Evolutionary conservation across 805 yeast species (phyloP).

Genomic region (Ogataea henricii): DNA sequence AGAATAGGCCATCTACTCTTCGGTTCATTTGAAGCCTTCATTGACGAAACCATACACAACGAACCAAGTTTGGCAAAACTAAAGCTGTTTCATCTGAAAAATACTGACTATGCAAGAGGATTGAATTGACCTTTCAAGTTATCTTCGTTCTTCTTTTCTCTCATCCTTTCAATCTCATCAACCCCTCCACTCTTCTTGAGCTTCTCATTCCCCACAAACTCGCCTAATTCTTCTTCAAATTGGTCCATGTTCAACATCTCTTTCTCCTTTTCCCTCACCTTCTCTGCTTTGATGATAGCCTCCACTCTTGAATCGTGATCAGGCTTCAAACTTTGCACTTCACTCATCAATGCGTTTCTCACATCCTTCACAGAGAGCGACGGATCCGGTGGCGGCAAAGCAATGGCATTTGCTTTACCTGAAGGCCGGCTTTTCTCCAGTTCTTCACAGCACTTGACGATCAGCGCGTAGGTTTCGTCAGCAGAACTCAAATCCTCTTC

Average conservation of each 20-base stretch:
- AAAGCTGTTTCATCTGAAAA: neutral
- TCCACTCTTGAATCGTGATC: slow-evolving; percentile 83
- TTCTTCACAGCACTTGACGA: slow-evolving; percentile 79
- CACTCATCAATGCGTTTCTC: slow-evolving; percentile 76
- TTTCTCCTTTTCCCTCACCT: slow-evolving; percentile 69
- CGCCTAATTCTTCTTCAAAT: slow-evolving; percentile 83
- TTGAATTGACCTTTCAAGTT: slow-evolving; percentile 56
- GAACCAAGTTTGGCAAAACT: neutral
- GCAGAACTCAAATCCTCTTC: slow-evolving; percentile 81
- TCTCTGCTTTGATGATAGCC: slow-evolving; percentile 88
- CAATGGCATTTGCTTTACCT: slow-evolving; percentile 35
- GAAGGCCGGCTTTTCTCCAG: slow-evolving; percentile 61
- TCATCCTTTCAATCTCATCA: slow-evolving; percentile 74
- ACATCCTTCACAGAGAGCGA: slow-evolving; percentile 59
- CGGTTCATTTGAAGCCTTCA: neutral
- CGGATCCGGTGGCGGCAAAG: slow-evolving; percentile 48
- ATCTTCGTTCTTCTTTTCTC: slow-evolving; percentile 69
- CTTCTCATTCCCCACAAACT: slow-evolving; percentile 76
- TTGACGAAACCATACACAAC: neutral
- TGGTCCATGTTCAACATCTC: slow-evolving; percentile 57
- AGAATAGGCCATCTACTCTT: neutral
- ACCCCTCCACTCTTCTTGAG: slow-evolving; percentile 86
- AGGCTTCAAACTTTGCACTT: slow-evolving; percentile 78
- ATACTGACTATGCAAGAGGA: neutral
- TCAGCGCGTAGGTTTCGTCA: slow-evolving; percentile 75